Evolutionary conservation across 257 asterid species (phyloP), one percentile per base, ranked within the genome.

Genomic region (Solanum tacnaense): DNA sequence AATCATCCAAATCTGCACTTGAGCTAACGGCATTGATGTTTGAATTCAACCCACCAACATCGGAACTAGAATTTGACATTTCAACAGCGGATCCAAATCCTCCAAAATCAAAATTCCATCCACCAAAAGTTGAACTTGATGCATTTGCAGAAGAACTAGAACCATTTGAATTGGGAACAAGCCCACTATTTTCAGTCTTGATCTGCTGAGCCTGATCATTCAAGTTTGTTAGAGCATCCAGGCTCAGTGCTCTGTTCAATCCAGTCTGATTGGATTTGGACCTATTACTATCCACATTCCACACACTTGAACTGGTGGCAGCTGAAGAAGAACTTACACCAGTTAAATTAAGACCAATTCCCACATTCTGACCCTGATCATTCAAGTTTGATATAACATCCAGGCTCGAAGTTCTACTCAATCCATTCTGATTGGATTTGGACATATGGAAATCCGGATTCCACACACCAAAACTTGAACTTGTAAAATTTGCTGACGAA

Each of bases 191-290:
- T 38, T 86, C 91, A 82, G 87, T 87, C 86, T 90, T 86, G 56
- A 36, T 89, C 74, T 72, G 92, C 92, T 86, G 91, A 88, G 83
- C 88, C 71, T 46, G 90, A 91, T 89, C 92, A 25, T 87, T 52
- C 83, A 49, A 27, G 84, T 38, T 91, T 8, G 35, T 76, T 21
- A 82, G 31, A 67, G 34, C 86, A 87, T 86, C 87, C 56, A 86
- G 84, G 25, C 87, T 87, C 62, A 70, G 83, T 15, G 70, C 35
- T 49, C 85, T 82, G 36, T 18, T 81, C 13, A 58, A 36, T 12
- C 86, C 86, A 36, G 35, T 83, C 13, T 70, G 76, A 78, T 83
- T 89, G 65, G 89, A 88, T 87, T 83, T 67, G 20, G 41, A 49
- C 31, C 62, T 31, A 49, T 49, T 52, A 31, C 56, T 29, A 18